These are phyloP conservation scores for Alternaria sp. DNA, from an alignment of 2,329 filamentous ascomycete species.

Conservation along the genomic window DNA sequence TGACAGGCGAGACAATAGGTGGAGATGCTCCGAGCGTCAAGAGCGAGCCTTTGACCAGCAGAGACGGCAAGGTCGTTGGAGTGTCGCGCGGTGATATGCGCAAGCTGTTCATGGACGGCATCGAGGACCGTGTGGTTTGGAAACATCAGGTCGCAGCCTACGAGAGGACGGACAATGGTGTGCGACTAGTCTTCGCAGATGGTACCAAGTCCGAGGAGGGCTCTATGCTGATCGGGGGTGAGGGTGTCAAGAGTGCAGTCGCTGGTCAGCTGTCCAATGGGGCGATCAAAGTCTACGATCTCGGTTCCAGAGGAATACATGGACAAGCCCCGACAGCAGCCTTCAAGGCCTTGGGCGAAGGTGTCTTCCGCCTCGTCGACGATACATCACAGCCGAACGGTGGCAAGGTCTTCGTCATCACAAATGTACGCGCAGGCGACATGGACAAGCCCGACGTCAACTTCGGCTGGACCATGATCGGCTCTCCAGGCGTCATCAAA, in stretches of 20 bases:
- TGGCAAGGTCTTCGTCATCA: constrained; percentile 61
- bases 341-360: constrained; percentile 67
- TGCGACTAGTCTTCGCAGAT: constrained; percentile 65
- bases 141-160: constrained; percentile 64
- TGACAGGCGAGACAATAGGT: constrained; percentile 57
- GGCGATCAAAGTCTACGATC: constrained; percentile 67
- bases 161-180: constrained; percentile 61
- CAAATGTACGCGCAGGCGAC: constrained; percentile 66
- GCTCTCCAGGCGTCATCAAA: constrained; percentile 62
- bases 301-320: constrained; percentile 68
- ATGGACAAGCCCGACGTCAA: constrained; percentile 63
- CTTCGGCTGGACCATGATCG: constrained; percentile 70
- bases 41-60: constrained; percentile 52
- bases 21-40: constrained; percentile 16
- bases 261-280: constrained; percentile 66
- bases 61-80: constrained; percentile 65
- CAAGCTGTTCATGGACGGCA: constrained; percentile 62
- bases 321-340: constrained; percentile 68
- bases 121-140: constrained; percentile 64
- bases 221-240: constrained; percentile 65
- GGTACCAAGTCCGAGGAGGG: constrained; percentile 65
- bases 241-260: constrained; percentile 67
- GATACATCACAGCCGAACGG: constrained; percentile 53
- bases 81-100: constrained; percentile 70
- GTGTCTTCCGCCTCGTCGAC: constrained; percentile 65